These are phyloP conservation scores for Acer negundo DNA, from an alignment of 345 rosid genomes.

Conservation along the genomic window DNA sequence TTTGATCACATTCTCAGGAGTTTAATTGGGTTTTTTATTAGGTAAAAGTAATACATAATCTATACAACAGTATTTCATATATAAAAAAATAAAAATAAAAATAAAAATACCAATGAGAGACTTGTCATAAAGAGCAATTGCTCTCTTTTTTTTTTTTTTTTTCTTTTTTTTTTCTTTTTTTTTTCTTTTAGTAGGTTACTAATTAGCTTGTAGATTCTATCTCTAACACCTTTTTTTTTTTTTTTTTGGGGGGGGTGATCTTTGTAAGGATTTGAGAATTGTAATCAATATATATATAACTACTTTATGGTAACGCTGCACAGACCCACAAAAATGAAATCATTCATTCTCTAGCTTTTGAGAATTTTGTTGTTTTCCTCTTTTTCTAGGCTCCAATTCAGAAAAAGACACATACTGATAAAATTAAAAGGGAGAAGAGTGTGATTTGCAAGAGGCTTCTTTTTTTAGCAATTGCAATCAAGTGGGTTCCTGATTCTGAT, in stretches of 20 bases:
- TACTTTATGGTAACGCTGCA: conserved; percentile 54
- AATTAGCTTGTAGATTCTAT: conserved; percentile 35
- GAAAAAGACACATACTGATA: conserved; percentile 20
- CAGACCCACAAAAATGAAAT: conserved; percentile 41
- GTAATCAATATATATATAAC: conserved; percentile 20
- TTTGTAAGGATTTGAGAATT: conserved; percentile 28
- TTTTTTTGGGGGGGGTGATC: no score
- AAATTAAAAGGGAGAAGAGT: conserved; percentile 21
- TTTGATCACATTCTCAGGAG: conserved; percentile 15
- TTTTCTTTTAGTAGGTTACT: background rate
- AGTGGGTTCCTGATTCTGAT: conserved; percentile 57
- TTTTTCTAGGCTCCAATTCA: conserved; percentile 21
- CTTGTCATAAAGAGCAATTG: conserved; percentile 20
- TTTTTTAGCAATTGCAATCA: conserved; percentile 31
- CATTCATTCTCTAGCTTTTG: conserved; percentile 44
- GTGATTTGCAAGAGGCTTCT: conserved; percentile 39
- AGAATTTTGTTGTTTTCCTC: conserved; percentile 37
- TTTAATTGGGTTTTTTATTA: conserved; percentile 13
- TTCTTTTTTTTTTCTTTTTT: background rate
- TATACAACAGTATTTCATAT: conserved; percentile 22
- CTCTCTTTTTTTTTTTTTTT: background rate
- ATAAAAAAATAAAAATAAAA: no score
- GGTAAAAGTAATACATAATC: conserved; percentile 20
- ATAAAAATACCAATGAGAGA: conserved; percentile 21
- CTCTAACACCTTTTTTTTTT: background rate